phyloP scores from a whole-genome alignment of 2,329 filamentous ascomycete genomes.

The Diplodia corticola region DNA sequence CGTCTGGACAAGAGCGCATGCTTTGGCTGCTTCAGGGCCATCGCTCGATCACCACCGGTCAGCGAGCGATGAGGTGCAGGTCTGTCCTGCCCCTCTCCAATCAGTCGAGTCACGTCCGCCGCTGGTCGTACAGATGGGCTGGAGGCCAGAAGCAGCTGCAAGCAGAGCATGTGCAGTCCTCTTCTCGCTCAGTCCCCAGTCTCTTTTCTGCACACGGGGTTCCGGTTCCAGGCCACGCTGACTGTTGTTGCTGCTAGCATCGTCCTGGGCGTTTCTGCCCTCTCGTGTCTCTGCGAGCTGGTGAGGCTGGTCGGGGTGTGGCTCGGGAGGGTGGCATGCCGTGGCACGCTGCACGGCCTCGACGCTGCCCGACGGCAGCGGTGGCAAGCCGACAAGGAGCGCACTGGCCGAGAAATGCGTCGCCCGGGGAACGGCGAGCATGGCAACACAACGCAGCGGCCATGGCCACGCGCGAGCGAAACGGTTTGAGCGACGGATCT shows the following conservation, averaged over 20 bases:
- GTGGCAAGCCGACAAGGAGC: neutral
- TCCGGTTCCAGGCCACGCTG: neutral
- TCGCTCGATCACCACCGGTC: neutral
- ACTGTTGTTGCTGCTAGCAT: neutral
- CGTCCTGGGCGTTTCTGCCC: neutral
- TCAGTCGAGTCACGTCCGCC: no score
- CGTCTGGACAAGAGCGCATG: no score
- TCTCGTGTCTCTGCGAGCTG: neutral
- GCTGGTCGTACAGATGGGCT: no score
- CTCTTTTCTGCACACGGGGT: neutral
- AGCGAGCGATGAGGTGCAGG: neutral
- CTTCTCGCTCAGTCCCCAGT: neutral
- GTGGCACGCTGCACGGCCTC: neutral
- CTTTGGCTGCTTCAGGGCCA: neutral
- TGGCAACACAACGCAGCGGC: neutral
- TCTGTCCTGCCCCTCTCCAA: no score
- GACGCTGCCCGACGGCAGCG: neutral
- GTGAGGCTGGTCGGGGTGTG: neutral
- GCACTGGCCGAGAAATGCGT: neutral
- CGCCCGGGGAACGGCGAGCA: neutral
- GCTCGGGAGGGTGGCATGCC: neutral
- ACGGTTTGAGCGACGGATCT: neutral
- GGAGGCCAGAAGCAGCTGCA: no score
- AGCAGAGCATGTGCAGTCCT: neutral
- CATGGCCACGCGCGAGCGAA: neutral